phyloP scores from a whole-genome alignment of 345 rosid species.

The Clarkia xantiana region DNA sequence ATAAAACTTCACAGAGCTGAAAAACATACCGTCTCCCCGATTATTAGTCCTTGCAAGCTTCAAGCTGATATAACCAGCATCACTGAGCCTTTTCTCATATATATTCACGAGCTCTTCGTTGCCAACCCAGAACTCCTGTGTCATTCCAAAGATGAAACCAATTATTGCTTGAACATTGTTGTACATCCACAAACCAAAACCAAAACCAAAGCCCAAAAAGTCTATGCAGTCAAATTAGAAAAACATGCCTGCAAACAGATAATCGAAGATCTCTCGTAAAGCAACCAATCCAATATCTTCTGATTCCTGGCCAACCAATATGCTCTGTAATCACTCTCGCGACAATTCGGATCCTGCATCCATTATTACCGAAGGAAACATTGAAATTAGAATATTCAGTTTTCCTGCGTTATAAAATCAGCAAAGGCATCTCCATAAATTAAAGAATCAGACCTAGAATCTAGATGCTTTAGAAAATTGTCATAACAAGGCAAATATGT shows the following conservation, averaged over 20 bases:
- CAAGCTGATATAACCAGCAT: conserved; percentile 69
- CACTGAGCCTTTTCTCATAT: conserved; percentile 72
- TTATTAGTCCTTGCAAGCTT: conserved; percentile 86
- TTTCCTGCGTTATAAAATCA: not conserved
- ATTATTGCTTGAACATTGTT: not conserved
- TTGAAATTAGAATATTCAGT: not conserved
- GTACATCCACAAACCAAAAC: not conserved
- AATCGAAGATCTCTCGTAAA: conserved; percentile 68
- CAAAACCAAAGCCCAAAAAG: not conserved
- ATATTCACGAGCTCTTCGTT: conserved; percentile 73
- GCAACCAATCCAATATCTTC: conserved; percentile 63
- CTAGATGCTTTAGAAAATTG: not conserved
- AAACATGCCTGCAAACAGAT: conserved; percentile 75
- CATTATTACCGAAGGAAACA: not conserved
- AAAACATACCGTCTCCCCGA: conserved; percentile 71
- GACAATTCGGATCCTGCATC: conserved; percentile 48
- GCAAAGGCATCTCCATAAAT: not conserved
- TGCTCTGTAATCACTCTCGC: conserved; percentile 62
- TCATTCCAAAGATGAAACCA: not conserved
- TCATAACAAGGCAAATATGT: not conserved
- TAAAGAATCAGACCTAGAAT: no score
- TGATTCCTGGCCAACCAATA: conserved; percentile 72
- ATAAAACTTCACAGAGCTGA: not conserved
- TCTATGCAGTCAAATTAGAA: not conserved
- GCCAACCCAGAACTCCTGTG: conserved; percentile 87